phyloP scores from a whole-genome alignment of 2,329 filamentous ascomycete species.

The Ophiostoma ulmi region DNA sequence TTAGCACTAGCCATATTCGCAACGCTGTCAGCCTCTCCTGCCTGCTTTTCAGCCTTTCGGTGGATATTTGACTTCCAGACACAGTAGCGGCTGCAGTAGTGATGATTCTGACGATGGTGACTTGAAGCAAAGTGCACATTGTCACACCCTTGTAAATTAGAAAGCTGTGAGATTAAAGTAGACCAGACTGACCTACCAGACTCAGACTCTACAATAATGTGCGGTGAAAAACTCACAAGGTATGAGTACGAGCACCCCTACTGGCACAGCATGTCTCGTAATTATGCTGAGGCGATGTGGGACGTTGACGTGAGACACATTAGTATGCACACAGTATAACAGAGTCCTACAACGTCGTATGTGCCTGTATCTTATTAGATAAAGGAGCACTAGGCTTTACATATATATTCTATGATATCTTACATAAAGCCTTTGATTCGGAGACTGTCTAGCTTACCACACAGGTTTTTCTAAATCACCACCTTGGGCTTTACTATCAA shows the following conservation, averaged over 20 bases:
- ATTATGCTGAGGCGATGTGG: neutral
- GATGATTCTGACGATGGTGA: neutral
- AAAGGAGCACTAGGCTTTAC: neutral
- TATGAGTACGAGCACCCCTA: neutral
- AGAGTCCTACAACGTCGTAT: neutral
- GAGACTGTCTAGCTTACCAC: too few species aligned
- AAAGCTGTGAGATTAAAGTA: neutral
- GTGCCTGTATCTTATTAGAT: neutral
- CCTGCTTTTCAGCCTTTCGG: neutral
- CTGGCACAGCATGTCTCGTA: conserved; percentile 5
- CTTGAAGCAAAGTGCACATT: neutral
- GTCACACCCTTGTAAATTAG: neutral
- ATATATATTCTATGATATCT: neutral
- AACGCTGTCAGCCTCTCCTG: conserved; percentile 31
- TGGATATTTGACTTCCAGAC: neutral
- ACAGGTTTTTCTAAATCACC: too few species aligned
- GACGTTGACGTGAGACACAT: neutral
- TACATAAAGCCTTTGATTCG: neutral
- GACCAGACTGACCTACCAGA: neutral
- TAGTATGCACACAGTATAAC: neutral
- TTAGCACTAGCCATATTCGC: conserved; percentile 37
- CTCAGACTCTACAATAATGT: neutral
- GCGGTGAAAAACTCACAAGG: neutral
- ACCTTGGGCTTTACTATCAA: too few species aligned
- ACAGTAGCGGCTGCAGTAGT: conserved; percentile 1